A percentile compares a stretch with the other conserved stretches of the same genome.
phyloP scores from a whole-genome alignment of 2,329 filamentous ascomycete genomes.

The Lachnum nothofagi region DNA sequence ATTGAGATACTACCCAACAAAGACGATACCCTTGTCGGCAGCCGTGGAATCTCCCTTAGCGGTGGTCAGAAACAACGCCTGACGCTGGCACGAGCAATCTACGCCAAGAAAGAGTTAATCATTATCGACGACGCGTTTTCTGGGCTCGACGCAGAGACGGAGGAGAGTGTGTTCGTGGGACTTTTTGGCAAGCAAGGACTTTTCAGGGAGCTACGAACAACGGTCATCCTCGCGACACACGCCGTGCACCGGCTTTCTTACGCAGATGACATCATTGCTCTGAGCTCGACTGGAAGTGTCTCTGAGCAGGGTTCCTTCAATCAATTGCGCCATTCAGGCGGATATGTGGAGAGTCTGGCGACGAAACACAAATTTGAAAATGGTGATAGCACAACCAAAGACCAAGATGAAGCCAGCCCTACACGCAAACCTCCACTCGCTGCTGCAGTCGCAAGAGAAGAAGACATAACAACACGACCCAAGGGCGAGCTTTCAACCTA shows the following conservation, averaged over 20 bases:
- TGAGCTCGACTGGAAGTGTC: slow-evolving; percentile 30
- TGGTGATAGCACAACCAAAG: slow-evolving; percentile 1
- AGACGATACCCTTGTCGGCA: slow-evolving; percentile 22
- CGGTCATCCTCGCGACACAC: slow-evolving; percentile 37
- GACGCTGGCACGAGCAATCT: slow-evolving; percentile 51
- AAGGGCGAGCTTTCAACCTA: slow-evolving; percentile 27
- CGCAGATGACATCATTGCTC: slow-evolving; percentile 29
- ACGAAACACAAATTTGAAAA: slow-evolving; percentile 11
- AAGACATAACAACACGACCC: background rate
- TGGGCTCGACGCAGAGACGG: slow-evolving; percentile 27
- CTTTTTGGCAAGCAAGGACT: slow-evolving; percentile 21
- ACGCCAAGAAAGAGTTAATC: slow-evolving; percentile 32
- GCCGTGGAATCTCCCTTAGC: slow-evolving; percentile 28
- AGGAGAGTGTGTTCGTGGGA: slow-evolving; percentile 21
- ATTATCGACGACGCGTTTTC: slow-evolving; percentile 30
- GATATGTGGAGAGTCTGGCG: slow-evolving; percentile 21
- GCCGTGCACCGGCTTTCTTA: slow-evolving; percentile 18
- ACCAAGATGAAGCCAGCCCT: slow-evolving; percentile 4
- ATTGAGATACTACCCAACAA: slow-evolving; percentile 28
- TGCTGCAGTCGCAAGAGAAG: background rate
- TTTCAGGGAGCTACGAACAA: slow-evolving; percentile 27
- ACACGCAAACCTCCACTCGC: background rate
- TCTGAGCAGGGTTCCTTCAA: slow-evolving; percentile 29
- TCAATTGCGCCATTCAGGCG: slow-evolving; percentile 4
- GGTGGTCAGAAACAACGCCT: slow-evolving; percentile 45